A percentile compares a stretch with the other conserved stretches of the same genome.
phyloP scores from a whole-genome alignment of 2,329 filamentous ascomycete species.

The Fusarium setosum region DNA sequence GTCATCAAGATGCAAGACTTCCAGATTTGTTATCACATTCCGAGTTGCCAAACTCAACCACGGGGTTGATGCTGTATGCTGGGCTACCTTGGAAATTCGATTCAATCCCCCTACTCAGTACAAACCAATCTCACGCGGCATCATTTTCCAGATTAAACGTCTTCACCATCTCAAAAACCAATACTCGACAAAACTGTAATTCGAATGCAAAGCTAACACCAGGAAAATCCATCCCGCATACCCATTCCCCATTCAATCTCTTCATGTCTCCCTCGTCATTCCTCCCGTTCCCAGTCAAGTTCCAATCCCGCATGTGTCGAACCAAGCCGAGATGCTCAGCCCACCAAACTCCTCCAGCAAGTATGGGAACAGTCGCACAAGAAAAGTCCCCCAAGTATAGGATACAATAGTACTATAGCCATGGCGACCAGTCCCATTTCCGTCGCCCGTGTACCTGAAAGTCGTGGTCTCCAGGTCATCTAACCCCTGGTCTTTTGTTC shows the following conservation, averaged over 20 bases:
- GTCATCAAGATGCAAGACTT: too few species aligned
- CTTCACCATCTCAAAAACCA: conserved; percentile 1
- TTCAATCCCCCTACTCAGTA: too few species aligned
- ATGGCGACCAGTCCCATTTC: conserved; percentile 16
- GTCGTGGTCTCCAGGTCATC: neutral
- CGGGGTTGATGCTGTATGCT: too few species aligned
- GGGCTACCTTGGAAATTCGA: too few species aligned
- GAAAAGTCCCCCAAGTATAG: conserved; percentile 28
- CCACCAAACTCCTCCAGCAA: conserved; percentile 30
- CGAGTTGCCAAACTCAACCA: too few species aligned
- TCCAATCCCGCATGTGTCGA: conserved; percentile 22
- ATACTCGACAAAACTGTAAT: conserved; percentile 22
- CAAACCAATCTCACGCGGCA: too few species aligned
- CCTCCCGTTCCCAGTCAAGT: conserved; percentile 23
- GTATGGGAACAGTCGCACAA: conserved; percentile 24
- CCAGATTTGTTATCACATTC: too few species aligned
- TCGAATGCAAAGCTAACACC: conserved; percentile 39
- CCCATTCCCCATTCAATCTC: conserved; percentile 31
- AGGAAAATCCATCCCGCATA: conserved; percentile 28
- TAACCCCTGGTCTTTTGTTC: conserved; percentile 7
- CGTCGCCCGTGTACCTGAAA: conserved; percentile 1
- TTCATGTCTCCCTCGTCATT: conserved; percentile 12
- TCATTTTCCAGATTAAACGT: neutral
- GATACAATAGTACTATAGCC: conserved; percentile 24
- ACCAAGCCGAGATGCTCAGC: conserved; percentile 24